Evolutionary conservation across 2,329 filamentous ascomycete species (phyloP).

Genomic region (Pseudocercospora macadamiae): DNA sequence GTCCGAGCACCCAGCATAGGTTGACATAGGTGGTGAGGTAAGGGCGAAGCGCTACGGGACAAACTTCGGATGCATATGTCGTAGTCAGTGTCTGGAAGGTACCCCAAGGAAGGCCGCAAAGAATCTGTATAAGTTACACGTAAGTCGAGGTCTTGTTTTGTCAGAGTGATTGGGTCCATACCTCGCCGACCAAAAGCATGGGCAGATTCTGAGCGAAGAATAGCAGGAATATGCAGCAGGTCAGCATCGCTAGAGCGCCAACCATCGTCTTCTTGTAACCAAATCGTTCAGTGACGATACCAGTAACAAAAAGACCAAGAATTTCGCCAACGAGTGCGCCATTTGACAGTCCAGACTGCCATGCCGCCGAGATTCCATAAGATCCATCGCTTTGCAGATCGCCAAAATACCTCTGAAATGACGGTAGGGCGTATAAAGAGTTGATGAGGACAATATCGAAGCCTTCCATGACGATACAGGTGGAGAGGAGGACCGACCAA

Average conservation of each 20-base stretch:
- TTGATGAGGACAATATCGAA: conserved; percentile 44
- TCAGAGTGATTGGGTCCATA: not conserved
- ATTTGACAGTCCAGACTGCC: conserved; percentile 62
- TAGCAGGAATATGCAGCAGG: conserved; percentile 57
- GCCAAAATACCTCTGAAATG: conserved; percentile 46
- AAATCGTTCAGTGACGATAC: conserved; percentile 61
- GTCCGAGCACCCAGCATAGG: conserved; percentile 65
- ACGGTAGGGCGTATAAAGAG: conserved; percentile 38
- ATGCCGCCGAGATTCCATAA: conserved; percentile 56
- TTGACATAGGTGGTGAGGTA: conserved; percentile 64
- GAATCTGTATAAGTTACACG: conserved; percentile 41
- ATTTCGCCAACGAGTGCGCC: conserved; percentile 65
- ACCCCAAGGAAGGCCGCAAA: conserved; percentile 44
- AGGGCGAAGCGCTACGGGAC: conserved; percentile 59
- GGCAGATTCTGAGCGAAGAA: conserved; percentile 45
- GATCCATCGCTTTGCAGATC: conserved; percentile 40
- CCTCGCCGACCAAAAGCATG: conserved; percentile 32
- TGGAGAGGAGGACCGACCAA: conserved; percentile 43
- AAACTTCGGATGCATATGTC: conserved; percentile 70
- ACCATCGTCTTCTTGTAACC: conserved; percentile 59
- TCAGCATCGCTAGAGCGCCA: conserved; percentile 56
- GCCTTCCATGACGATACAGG: conserved; percentile 46
- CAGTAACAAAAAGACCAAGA: conserved; percentile 68
- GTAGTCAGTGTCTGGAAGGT: conserved; percentile 43
- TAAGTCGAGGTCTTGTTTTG: not conserved